Evolutionary conservation across 2,329 filamentous ascomycete genomes (phyloP).

Genomic region (Ophiosphaerella narmari): DNA sequence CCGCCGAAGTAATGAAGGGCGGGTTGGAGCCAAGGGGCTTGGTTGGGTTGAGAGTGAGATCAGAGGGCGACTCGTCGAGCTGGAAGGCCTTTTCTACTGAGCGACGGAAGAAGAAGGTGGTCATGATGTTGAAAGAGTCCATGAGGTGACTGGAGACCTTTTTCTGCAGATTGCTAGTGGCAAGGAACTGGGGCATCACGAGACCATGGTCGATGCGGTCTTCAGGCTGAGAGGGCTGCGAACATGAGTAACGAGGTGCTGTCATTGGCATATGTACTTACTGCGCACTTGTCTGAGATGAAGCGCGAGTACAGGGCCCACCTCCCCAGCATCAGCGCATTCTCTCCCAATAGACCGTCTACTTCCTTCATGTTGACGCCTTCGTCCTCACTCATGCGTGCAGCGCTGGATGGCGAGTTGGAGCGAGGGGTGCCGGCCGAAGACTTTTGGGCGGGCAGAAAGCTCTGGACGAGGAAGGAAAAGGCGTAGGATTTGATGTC

Average conservation of each 20-base stretch:
- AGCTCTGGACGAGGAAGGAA: slow-evolving; percentile 95
- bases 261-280: slow-evolving; percentile 51
- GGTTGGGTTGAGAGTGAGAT: slow-evolving; percentile 75
- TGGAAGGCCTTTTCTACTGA: slow-evolving; percentile 98
- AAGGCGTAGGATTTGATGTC: slow-evolving; percentile 98
- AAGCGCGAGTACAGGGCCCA: slow-evolving; percentile 95
- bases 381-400: slow-evolving; percentile 80
- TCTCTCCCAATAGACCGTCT: slow-evolving; percentile 84
- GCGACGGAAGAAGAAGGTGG: slow-evolving; percentile 93
- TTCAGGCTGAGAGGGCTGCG: slow-evolving; percentile 49
- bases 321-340: slow-evolving; percentile 85
- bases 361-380: slow-evolving; percentile 96
- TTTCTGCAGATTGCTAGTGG: slow-evolving; percentile 76
- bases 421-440: slow-evolving; percentile 67
- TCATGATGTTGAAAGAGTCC: slow-evolving; percentile 86
- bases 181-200: slow-evolving; percentile 72
- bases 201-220: slow-evolving; percentile 61
- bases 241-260: slow-evolving; percentile 16
- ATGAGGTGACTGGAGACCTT: slow-evolving; percentile 78
- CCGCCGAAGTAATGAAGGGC: slow-evolving; percentile 90
- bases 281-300: slow-evolving; percentile 81
- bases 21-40: slow-evolving; percentile 75
- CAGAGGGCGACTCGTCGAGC: slow-evolving; percentile 83
- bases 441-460: slow-evolving; percentile 72
- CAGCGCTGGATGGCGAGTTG: slow-evolving; percentile 70